Conservation (phyloP, 345 rosid genomes). For the Bruguiera gymnorhiza region DNA sequence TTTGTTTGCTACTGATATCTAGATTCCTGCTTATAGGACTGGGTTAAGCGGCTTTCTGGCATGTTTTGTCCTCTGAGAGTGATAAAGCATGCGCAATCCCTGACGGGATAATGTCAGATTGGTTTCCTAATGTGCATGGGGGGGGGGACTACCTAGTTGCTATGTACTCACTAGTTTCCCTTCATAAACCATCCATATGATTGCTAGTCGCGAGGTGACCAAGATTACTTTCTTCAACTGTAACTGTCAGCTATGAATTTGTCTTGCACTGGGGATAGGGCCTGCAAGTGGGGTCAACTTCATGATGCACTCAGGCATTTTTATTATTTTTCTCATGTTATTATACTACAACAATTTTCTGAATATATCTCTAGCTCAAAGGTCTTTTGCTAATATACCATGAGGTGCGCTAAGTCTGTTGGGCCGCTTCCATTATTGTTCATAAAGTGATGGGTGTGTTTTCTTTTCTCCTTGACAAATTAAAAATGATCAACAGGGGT, state of each 20-base stretch:
- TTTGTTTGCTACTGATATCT: not conserved
- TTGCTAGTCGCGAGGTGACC: not conserved
- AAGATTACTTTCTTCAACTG: not conserved
- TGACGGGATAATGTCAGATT: not conserved
- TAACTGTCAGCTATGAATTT: not conserved
- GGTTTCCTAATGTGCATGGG: not conserved
- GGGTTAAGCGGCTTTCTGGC: not conserved
- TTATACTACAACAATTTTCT: too few species aligned
- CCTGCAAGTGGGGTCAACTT: too few species aligned
- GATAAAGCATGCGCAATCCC: not conserved
- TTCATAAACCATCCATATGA: not conserved
- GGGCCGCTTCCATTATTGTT: not conserved
- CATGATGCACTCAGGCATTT: too few species aligned
- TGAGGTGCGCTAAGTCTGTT: not conserved
- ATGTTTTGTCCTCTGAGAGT: not conserved
- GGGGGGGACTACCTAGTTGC: not conserved
- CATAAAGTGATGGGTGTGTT: not conserved
- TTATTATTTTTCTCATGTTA: too few species aligned
- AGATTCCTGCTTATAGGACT: not conserved
- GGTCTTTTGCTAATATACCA: not conserved
- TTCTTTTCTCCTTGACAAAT: slow-evolving; percentile 7
- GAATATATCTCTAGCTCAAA: too few species aligned
- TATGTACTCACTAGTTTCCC: not conserved
- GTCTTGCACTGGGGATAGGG: not conserved
- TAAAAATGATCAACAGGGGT: slow-evolving; percentile 52